phyloP scores from a whole-genome alignment of 129 eudicot species.

The Apium graveolens region DNA sequence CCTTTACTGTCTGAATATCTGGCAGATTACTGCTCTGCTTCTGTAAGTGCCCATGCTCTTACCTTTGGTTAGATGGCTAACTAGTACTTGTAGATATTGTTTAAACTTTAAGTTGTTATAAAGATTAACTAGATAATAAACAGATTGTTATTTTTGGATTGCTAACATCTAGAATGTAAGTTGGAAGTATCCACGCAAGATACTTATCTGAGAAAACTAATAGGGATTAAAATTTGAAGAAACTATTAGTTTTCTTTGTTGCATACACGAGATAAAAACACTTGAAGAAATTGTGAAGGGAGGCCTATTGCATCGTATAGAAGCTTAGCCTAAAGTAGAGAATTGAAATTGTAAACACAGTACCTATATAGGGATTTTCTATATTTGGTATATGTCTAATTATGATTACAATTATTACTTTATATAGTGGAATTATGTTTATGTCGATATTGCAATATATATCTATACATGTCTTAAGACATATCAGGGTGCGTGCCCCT shows the following conservation, averaged over 20 bases:
- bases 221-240: neutral
- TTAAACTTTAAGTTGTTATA: neutral
- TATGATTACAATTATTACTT: too few relatives aligned
- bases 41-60: slow-evolving; percentile 44
- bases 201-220: neutral
- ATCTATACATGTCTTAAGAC: too few relatives aligned
- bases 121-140: neutral
- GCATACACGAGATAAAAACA: neutral
- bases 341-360: too few relatives aligned
- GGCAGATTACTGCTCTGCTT: slow-evolving; percentile 61
- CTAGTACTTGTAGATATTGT: neutral
- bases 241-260: too few relatives aligned
- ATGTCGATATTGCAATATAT: too few relatives aligned
- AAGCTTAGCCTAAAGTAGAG: too few relatives aligned
- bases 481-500: too few relatives aligned
- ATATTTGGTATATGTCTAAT: too few relatives aligned
- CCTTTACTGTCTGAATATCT: slow-evolving; percentile 75
- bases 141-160: too few relatives aligned
- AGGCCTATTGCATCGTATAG: too few relatives aligned
- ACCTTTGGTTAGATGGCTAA: neutral
- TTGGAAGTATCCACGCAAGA: neutral
- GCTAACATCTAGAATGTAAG: neutral
- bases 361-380: too few relatives aligned
- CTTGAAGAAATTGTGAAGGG: neutral
- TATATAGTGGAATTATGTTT: too few relatives aligned